Base-by-base conservation (phyloP, 2,329 filamentous ascomycete genomes). In the Coniella vitis region DNA sequence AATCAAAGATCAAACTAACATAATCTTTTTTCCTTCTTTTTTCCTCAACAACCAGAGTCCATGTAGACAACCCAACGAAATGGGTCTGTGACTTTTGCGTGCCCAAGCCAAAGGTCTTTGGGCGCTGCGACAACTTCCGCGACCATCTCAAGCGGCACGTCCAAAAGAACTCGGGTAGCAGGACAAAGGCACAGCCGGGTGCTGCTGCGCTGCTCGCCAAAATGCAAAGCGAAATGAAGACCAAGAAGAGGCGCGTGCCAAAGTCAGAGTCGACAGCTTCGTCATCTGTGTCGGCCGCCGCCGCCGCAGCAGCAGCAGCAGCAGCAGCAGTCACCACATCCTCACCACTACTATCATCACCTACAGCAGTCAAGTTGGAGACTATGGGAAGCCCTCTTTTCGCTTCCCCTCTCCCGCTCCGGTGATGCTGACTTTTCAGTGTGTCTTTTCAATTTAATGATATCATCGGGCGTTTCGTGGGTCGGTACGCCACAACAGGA, bases 111-210 rank as follows among this genome's bases (percentile, higher is more conserved):
- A 53, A 53, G 38, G 45, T 41, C 2, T 53, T 53, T 36, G 43
- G 39, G 13, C 42, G 47, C 34, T 42, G 37, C 20, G 51, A 53
- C 31, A 53, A 53, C 31, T 53, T 50, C 16, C 38, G 43, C 13
- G 51, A 53, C 10, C 51, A 53, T 31, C 47, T 53, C 35, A 46
- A 53, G n/a, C 42, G 51, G 14, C 51, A 53, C 43, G 36, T 43
- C 9, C 38, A 46, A 31, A 50, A 53, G 29, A 39, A 35, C 3
- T 32, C 51, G 29, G 51, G 51, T 21, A 53, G 47, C 39, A 53
- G 51, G 43, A 53, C 51, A 2, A 44, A 38, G 12, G 34, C 45
- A 13, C 38, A 50, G 14, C 44, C 40, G 4, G 51, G 40, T 9
- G 49, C 49, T 43, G 49, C 45, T 7, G 45, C 41, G 25, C 41